Percentiles rank a stretch among this genome's conserved stretches.
Conservation (phyloP, 129 eudicot genomes). For the Oenanthe sinensis region DNA sequence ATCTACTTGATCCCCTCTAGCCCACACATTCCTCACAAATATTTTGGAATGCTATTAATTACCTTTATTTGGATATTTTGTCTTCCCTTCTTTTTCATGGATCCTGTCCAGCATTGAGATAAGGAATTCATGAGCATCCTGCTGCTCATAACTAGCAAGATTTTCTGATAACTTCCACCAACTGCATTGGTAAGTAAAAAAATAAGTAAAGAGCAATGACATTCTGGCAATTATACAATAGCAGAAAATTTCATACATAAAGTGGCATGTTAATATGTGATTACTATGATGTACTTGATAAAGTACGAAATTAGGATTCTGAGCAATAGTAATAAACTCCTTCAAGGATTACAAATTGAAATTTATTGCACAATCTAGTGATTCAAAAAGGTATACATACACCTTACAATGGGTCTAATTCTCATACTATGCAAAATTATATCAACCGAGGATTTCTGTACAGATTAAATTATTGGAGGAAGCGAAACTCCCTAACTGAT, state of each 20-base stretch:
- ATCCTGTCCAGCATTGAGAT: conserved; percentile 60
- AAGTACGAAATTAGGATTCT: neutral
- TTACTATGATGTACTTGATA: neutral
- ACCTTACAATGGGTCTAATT: neutral
- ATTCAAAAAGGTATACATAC: neutral
- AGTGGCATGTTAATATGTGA: neutral
- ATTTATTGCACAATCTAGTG: neutral
- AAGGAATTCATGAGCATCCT: conserved; percentile 74
- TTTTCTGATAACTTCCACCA: conserved; percentile 77
- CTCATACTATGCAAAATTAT: neutral
- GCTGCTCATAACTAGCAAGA: conserved; percentile 70
- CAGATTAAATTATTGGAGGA: neutral
- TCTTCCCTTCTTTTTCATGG: conserved; percentile 59
- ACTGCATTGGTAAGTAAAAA: conserved; percentile 25
- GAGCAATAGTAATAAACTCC: neutral
- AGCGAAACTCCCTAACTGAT: neutral
- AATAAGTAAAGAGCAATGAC: neutral
- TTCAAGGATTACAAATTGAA: neutral
- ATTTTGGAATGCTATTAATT: conserved; percentile 16
- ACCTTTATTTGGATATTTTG: conserved; percentile 41
- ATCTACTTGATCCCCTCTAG: conserved; percentile 2
- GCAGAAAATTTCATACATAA: neutral
- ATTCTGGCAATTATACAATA: neutral
- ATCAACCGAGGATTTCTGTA: neutral
- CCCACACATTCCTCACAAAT: neutral